Base-by-base conservation (phyloP, 345 rosid species). In the Pugionium cornutum region DNA sequence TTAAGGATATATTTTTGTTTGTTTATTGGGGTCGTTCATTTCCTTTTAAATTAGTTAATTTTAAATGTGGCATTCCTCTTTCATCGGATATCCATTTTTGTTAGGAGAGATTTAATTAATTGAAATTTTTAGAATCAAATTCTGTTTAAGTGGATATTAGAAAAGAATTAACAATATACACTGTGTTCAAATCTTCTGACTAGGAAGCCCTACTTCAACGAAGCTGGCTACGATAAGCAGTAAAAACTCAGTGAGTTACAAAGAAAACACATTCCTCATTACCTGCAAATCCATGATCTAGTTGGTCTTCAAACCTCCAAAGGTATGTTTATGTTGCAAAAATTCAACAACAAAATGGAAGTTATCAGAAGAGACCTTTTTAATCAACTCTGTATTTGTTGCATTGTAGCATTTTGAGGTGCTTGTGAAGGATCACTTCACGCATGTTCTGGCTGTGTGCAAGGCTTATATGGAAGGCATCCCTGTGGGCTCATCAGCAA, bases 121-220 rank as follows among this genome's bases (percentile, higher is more conserved):
- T 18, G 18, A 18, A 18, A 18, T 18, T 18, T 18, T 18, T 0
- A 0, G 18, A 18, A 18, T 18, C 18, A 18, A 18, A 18, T 18
- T 18, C 18, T 0, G 18, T 18, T 18, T 18, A 18, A 18, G 18
- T 18, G 18, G 18, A 18, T 18, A 18, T 18, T 18, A 18, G 18
- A 18, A 18, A 18, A 18, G 18, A 18, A 18, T 18, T 18, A 18
- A 18, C 18, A 18, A 18, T 18, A 18, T 18, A 18, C 18, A 18
- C 0, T 18, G 18, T 18, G 18, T 18, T 18, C 18, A 18, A 18
- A 18, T 18, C 18, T 94, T 79, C 90, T 94, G n/a, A 94, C 90
- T 60, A 95, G 86, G 63, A 86, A 87, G 67, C 99, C 99, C 10
- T 94, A 94, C 74, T 94, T 90, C 77, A 94, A 94, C 8, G 96